Evolutionary conservation across 2,329 filamentous ascomycete genomes (phyloP).

Genomic region (Colletotrichum sp.): DNA sequence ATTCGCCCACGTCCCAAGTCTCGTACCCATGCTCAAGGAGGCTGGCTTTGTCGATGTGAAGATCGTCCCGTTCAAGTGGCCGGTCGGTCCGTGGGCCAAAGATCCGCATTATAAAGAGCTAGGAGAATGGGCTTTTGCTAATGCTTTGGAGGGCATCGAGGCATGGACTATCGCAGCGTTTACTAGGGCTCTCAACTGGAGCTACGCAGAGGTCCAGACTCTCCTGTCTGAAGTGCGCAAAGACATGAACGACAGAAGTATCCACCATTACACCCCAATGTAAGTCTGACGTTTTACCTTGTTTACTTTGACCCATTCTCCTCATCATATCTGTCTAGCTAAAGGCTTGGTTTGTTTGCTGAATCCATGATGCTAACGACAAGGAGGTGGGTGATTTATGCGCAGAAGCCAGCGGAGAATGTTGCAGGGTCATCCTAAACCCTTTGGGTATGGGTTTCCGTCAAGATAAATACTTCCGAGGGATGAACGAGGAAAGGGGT

Average conservation of each 20-base stretch:
- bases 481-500: background rate
- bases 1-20: background rate
- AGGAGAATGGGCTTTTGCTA: conserved; percentile 27
- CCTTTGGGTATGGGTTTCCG: background rate
- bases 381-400: background rate
- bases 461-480: background rate
- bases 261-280: conserved; percentile 25
- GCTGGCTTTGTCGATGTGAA: conserved; percentile 37
- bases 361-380: background rate
- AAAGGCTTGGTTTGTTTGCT: background rate
- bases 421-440: background rate
- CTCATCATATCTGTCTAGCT: background rate
- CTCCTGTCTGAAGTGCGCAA: conserved; percentile 25
- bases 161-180: background rate
- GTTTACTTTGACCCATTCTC: background rate
- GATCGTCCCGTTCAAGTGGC: conserved; percentile 34
- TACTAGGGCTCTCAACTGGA: conserved; percentile 19
- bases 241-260: conserved; percentile 23
- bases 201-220: conserved; percentile 19
- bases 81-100: conserved; percentile 18
- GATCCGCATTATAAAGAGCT: conserved; percentile 36
- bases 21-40: conserved; percentile 18
- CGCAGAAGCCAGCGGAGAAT: background rate
- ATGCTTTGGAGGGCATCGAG: background rate
- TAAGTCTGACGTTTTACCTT: background rate